Evolutionary conservation across 2,329 filamentous ascomycete species (phyloP).

Genomic region (Sporothrix inflata): DNA sequence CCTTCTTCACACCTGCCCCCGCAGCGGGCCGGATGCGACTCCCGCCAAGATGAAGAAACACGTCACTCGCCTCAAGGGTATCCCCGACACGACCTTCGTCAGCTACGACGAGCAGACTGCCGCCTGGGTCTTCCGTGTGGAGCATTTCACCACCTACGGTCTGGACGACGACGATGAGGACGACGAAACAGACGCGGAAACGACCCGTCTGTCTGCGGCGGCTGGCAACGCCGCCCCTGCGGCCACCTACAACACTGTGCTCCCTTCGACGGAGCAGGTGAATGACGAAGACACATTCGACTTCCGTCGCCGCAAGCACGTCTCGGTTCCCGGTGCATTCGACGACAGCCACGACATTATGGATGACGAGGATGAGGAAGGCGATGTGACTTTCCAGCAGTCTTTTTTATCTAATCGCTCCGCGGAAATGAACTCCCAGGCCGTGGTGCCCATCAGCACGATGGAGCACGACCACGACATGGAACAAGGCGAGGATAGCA

Average conservation of each 20-base stretch:
- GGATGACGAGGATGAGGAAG: conserved; percentile 61
- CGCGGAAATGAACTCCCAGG: conserved; percentile 72
- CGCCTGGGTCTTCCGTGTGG: conserved; percentile 89
- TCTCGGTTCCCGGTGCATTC: conserved; percentile 77
- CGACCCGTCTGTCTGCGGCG: conserved; percentile 40
- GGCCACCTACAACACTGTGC: conserved; percentile 41
- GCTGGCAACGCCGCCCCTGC: conserved; percentile 30
- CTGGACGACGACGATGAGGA: conserved; percentile 81
- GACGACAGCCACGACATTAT: conserved; percentile 63
- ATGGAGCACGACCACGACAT: conserved; percentile 66
- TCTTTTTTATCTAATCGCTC: conserved; percentile 95
- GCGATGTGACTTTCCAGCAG: conserved; percentile 54
- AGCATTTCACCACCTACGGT: conserved; percentile 95
- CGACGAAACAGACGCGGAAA: conserved; percentile 67
- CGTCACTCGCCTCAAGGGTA: conserved; percentile 76
- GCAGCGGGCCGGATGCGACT: conserved; percentile 68
- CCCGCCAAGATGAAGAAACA: conserved; percentile 61
- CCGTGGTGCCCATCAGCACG: conserved; percentile 55
- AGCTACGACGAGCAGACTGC: conserved; percentile 79
- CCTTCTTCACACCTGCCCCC: conserved; percentile 93
- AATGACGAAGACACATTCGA: conserved; percentile 59
- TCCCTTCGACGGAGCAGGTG: conserved; percentile 41
- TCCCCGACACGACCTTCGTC: conserved; percentile 79
- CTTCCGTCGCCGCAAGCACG: conserved; percentile 51
- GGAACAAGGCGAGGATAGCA: conserved; percentile 77